Evolutionary conservation across 139 green algal genomes (phyloP).

Genomic region (Auxenochlorella pyrenoidosa): DNA sequence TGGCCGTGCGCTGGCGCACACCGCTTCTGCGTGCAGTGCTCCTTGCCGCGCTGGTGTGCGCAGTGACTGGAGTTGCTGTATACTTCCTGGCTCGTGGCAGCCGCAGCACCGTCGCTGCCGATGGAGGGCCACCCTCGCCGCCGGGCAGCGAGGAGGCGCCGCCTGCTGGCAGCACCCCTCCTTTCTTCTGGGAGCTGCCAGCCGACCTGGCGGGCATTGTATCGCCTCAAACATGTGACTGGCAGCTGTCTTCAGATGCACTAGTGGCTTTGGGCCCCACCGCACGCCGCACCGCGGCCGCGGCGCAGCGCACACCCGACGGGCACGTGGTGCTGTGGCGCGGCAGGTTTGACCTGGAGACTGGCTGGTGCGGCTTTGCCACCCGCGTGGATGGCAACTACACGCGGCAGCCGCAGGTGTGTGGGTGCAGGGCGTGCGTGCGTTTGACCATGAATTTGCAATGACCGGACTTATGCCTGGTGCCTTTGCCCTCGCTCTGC

Average conservation of each 20-base stretch:
- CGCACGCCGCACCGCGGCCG: background rate
- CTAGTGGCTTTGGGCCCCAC: background rate
- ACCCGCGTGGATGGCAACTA: background rate
- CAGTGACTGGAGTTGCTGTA: background rate
- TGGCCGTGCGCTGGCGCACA: no score
- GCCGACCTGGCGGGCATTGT: background rate
- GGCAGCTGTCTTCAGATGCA: background rate
- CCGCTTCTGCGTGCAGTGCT: background rate
- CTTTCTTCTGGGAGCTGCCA: background rate
- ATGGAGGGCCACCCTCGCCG: background rate
- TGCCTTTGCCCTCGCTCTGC: no score
- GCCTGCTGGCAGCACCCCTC: background rate
- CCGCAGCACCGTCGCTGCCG: background rate
- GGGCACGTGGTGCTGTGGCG: background rate
- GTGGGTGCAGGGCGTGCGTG: no score
- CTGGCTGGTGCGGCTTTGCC: background rate
- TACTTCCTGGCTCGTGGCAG: background rate
- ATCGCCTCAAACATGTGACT: background rate
- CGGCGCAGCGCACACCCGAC: background rate
- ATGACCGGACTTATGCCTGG: no score
- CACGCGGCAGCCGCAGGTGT: constrained; percentile 1
- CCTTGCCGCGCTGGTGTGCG: background rate
- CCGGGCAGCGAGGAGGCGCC: background rate
- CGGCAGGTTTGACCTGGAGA: background rate
- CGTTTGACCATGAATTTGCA: no score